Conservation (phyloP, 2,329 filamentous ascomycete species). For the Phialophora macrospora region DNA sequence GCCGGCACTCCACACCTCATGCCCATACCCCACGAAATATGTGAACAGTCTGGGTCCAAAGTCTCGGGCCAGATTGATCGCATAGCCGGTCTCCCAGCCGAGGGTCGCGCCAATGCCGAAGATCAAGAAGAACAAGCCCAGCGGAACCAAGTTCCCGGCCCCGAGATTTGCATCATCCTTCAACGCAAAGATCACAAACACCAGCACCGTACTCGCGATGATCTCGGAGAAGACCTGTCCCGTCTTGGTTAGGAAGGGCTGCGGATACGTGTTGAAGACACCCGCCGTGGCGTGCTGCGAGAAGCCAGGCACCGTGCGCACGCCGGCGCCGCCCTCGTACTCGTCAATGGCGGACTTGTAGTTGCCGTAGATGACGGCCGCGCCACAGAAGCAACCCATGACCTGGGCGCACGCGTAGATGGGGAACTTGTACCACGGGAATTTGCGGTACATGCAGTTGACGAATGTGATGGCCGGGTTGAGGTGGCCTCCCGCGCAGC, state of each 20-base stretch:
- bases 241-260: slow-evolving; percentile 64
- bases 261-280: slow-evolving; percentile 71
- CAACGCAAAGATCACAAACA: slow-evolving; percentile 69
- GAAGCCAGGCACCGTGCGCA: slow-evolving; percentile 62
- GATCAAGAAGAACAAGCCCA: slow-evolving; percentile 68
- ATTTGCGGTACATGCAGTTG: slow-evolving; percentile 63
- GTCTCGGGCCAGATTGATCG: slow-evolving; percentile 70
- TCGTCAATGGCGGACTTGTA: slow-evolving; percentile 63
- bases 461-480: slow-evolving; percentile 68
- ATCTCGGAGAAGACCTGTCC: slow-evolving; percentile 70
- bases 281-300: slow-evolving; percentile 63
- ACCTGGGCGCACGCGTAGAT: slow-evolving; percentile 66
- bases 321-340: slow-evolving; percentile 61
- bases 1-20: slow-evolving; percentile 61
- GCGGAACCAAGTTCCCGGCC: slow-evolving; percentile 59
- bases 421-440: slow-evolving; percentile 68
- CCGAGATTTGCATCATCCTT: slow-evolving; percentile 59
- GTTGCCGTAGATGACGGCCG: slow-evolving; percentile 60
- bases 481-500: slow-evolving; percentile 61
- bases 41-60: slow-evolving; percentile 67
- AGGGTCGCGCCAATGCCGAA: slow-evolving; percentile 71
- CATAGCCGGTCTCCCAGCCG: slow-evolving; percentile 72
- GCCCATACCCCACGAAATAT: slow-evolving; percentile 66
- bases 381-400: slow-evolving; percentile 64
- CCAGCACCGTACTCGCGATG: slow-evolving; percentile 64